Percentiles rank a stretch among this genome's conserved stretches.
Evolutionary conservation across 2,329 filamentous ascomycete species (phyloP).

Genomic region (Colletotrichum destructivum): DNA sequence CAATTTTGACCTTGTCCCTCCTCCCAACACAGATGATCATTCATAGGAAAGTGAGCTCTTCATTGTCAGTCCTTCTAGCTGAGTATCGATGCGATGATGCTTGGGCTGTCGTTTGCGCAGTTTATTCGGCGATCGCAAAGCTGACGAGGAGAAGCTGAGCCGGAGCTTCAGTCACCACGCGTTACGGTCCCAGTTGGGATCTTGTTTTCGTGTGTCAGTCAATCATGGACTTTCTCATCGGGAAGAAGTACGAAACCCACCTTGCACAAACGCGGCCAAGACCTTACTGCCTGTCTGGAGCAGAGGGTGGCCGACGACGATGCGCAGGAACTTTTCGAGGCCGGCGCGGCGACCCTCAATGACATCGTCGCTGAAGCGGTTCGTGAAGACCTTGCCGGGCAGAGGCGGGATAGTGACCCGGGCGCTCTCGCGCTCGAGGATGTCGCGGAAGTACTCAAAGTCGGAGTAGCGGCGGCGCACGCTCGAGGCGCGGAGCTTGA

Average conservation of each 20-base stretch:
- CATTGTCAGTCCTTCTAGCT: slow-evolving; percentile 27
- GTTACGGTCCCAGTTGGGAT: slow-evolving; percentile 92
- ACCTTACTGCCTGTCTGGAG: slow-evolving; percentile 99
- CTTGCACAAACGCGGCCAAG: slow-evolving; percentile 95
- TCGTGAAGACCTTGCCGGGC: slow-evolving; percentile 97
- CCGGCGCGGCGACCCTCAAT: slow-evolving; percentile 95
- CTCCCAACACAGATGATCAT: neutral
- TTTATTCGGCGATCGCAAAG: slow-evolving; percentile 37
- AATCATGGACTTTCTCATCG: neutral
- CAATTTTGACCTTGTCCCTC: neutral
- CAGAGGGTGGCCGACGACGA: slow-evolving; percentile 95
- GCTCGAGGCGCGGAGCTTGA: slow-evolving; percentile 91
- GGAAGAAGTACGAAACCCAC: slow-evolving; percentile 59
- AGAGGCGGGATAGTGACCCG: slow-evolving; percentile 96
- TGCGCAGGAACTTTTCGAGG: slow-evolving; percentile 95
- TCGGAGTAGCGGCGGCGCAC: slow-evolving; percentile 97
- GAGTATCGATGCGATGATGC: slow-evolving; percentile 36
- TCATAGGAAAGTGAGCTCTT: slow-evolving; percentile 12
- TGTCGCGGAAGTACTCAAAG: slow-evolving; percentile 99
- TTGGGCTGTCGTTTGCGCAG: slow-evolving; percentile 39
- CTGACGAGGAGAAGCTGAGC: slow-evolving; percentile 32
- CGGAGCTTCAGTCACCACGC: slow-evolving; percentile 75
- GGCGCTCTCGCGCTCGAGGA: slow-evolving; percentile 94
- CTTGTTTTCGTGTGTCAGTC: slow-evolving; percentile 55
- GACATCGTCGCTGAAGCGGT: slow-evolving; percentile 97